These are phyloP conservation scores for Chamaenerion angustifolium DNA, from an alignment of 345 rosid species.

Conservation along the genomic window DNA sequence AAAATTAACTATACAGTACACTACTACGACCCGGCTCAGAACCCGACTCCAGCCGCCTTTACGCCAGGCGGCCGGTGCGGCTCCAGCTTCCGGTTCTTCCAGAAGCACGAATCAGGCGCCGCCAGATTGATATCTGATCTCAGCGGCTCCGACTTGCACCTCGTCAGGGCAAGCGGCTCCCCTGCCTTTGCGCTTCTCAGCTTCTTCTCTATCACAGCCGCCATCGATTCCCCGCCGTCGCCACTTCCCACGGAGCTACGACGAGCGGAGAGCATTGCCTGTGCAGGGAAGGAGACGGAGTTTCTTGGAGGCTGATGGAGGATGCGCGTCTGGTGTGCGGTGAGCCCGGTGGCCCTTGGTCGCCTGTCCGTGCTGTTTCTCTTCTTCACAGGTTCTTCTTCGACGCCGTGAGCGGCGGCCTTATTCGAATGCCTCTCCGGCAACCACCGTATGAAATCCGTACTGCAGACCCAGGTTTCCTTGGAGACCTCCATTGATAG, in stretches of 20 bases:
- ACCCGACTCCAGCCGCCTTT: conserved; percentile 68
- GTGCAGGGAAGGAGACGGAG: conserved; percentile 72
- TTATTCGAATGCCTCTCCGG: conserved; percentile 37
- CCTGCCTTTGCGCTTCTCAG: conserved; percentile 33
- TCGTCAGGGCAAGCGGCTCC: conserved; percentile 56
- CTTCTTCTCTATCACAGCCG: conserved; percentile 40
- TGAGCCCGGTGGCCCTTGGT: conserved; percentile 6
- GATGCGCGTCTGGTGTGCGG: conserved; percentile 11
- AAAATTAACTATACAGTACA: no score
- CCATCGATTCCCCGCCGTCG: conserved; percentile 20
- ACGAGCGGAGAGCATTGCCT: conserved; percentile 12
- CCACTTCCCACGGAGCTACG: no score
- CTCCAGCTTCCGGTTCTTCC: conserved; percentile 86
- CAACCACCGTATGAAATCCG: conserved; percentile 65
- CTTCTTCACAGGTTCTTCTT: no score
- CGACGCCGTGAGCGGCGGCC: conserved; percentile 27
- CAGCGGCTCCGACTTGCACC: conserved; percentile 94
- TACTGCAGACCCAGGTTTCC: conserved; percentile 91
- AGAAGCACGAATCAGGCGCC: conserved; percentile 52
- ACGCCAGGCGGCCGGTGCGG: conserved; percentile 57
- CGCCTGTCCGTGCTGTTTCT: conserved; percentile 5
- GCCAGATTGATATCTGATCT: conserved; percentile 50
- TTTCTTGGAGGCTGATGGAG: conserved; percentile 59
- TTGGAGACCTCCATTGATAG: conserved; percentile 94
- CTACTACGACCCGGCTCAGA: conserved; percentile 28